Conservation (phyloP, 2,329 filamentous ascomycete species). For the Waltergamsia citrina region DNA sequence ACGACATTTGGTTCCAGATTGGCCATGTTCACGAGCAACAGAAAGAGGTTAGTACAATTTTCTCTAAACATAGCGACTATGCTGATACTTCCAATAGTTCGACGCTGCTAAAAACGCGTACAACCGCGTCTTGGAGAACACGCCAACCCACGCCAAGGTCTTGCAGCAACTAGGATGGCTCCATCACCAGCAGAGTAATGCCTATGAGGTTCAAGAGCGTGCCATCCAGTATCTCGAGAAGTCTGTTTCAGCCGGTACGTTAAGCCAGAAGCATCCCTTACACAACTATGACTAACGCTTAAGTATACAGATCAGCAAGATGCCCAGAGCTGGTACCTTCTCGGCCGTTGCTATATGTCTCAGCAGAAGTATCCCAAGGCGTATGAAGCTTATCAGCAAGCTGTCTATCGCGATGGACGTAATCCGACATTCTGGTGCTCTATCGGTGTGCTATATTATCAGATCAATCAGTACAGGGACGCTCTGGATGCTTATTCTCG, state of each 20-base stretch:
- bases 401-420: constrained; percentile 92
- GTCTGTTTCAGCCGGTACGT: constrained; percentile 80
- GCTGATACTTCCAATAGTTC: constrained; percentile 51
- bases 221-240: constrained; percentile 97
- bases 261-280: neutral
- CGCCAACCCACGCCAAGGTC: constrained; percentile 95
- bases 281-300: constrained; percentile 13
- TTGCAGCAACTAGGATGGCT: constrained; percentile 96
- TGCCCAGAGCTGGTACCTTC: constrained; percentile 96
- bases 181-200: constrained; percentile 90
- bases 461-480: constrained; percentile 99
- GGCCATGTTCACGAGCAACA: constrained; percentile 98
- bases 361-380: constrained; percentile 98
- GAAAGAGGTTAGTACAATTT: constrained; percentile 69
- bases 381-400: constrained; percentile 97
- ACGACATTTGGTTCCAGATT: constrained; percentile 99
- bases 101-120: constrained; percentile 90
- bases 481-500: constrained; percentile 95
- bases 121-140: constrained; percentile 82
- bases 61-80: neutral
- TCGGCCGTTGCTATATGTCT: constrained; percentile 98
- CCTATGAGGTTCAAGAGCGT: constrained; percentile 85
- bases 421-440: constrained; percentile 99
- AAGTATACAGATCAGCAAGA: constrained; percentile 68
- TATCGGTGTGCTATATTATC: constrained; percentile 96